Evolutionary conservation across 2,329 filamentous ascomycete species (phyloP).

Genomic region (Cordyceps tenuipes): DNA sequence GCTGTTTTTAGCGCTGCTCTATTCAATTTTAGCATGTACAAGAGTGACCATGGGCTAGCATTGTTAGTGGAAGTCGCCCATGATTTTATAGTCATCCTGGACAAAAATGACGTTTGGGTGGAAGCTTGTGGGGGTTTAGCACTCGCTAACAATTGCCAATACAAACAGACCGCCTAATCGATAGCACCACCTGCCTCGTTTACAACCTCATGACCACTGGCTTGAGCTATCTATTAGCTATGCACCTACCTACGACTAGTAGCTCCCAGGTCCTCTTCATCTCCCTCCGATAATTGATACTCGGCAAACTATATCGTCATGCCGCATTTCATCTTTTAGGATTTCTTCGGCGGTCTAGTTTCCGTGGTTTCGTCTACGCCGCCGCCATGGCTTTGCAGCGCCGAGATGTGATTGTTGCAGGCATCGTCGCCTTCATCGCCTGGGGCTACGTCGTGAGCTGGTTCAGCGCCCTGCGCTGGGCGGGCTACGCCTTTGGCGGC

Average conservation of each 20-base stretch:
- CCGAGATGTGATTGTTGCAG: conserved; percentile 62
- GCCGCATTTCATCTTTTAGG: background rate
- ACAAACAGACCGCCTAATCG: conserved; percentile 4
- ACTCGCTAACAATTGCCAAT: background rate
- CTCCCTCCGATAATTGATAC: background rate
- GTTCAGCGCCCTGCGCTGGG: conserved; percentile 74
- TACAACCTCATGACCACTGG: background rate
- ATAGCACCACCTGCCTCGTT: background rate
- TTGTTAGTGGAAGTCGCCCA: no score
- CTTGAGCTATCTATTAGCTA: background rate
- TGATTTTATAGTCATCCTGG: no score
- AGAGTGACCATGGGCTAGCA: no score
- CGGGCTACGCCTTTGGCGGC: conserved; percentile 72
- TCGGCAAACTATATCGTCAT: background rate
- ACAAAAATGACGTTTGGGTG: background rate
- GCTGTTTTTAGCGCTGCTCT: no score
- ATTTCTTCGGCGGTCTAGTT: background rate
- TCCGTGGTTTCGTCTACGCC: conserved; percentile 15
- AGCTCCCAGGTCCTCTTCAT: background rate
- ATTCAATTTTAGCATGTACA: no score
- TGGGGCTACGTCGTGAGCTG: conserved; percentile 83
- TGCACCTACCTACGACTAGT: background rate
- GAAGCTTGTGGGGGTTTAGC: background rate
- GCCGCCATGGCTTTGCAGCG: conserved; percentile 60
- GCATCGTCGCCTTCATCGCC: conserved; percentile 65